Conservation (phyloP, 1,139 yeast genomes). For the Sugiyamaella grinbergsii region DNA sequence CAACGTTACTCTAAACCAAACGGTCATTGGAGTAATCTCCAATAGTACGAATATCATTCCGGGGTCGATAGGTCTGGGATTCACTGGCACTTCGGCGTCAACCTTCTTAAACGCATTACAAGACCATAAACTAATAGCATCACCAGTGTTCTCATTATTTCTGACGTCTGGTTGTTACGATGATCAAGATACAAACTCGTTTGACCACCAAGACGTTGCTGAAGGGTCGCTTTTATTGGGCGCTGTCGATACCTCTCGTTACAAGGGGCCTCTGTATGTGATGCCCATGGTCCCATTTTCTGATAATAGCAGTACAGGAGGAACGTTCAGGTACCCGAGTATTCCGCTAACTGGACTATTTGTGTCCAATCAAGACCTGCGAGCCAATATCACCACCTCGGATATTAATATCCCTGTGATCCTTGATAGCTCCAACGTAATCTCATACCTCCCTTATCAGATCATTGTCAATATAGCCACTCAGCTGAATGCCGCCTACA, state of each 20-base stretch:
- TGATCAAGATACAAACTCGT: slow-evolving; percentile 3
- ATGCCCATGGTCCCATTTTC: slow-evolving; percentile 29
- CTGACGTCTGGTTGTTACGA: slow-evolving; percentile 14
- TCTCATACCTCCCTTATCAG: slow-evolving; percentile 59
- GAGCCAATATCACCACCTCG: slow-evolving; percentile 43
- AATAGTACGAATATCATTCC: slow-evolving; percentile 24
- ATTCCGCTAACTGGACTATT: slow-evolving; percentile 57
- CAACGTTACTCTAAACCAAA: slow-evolving; percentile 18
- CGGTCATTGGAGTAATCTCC: slow-evolving; percentile 30
- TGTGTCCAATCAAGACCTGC: slow-evolving; percentile 48
- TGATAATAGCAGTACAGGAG: slow-evolving; percentile 2
- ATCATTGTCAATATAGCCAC: slow-evolving; percentile 66
- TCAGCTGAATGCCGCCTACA: slow-evolving; percentile 72
- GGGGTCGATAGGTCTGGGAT: slow-evolving; percentile 33
- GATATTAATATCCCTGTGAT: slow-evolving; percentile 55
- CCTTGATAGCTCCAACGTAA: slow-evolving; percentile 60
- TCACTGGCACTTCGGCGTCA: slow-evolving; percentile 12
- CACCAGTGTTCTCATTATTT: slow-evolving; percentile 29
- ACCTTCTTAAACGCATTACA: slow-evolving; percentile 17
- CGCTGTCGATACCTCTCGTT: slow-evolving; percentile 30
- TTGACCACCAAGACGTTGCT: background rate
- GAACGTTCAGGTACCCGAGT: slow-evolving; percentile 48
- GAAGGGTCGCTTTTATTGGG: slow-evolving; percentile 31
- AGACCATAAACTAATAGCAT: slow-evolving; percentile 18
- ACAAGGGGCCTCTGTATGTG: slow-evolving; percentile 28